phyloP scores from a whole-genome alignment of 352 stramenopile species.

The Phytophthora palmivora region DNA sequence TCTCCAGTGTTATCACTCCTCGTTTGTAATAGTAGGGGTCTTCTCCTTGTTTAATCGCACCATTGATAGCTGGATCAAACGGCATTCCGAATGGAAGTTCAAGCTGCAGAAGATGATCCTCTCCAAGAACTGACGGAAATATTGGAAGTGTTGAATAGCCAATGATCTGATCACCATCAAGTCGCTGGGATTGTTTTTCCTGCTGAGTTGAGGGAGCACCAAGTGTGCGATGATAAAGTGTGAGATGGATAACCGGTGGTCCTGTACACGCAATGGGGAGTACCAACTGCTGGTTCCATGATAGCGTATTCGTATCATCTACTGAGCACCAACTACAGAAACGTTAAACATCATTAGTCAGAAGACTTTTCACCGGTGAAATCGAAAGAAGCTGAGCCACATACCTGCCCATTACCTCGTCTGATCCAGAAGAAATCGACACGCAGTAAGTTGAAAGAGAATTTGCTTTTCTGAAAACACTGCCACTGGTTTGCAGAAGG shows the following conservation, averaged over 20 bases:
- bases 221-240: slow-evolving; percentile 16
- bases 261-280: slow-evolving; percentile 19
- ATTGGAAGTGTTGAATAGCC: slow-evolving; percentile 38
- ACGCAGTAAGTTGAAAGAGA: slow-evolving; percentile 22
- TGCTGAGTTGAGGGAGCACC: neutral
- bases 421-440: slow-evolving; percentile 12
- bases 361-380: neutral
- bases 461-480: slow-evolving; percentile 15
- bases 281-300: slow-evolving; percentile 47
- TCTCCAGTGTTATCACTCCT: slow-evolving; percentile 39
- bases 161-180: slow-evolving; percentile 20
- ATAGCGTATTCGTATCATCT: slow-evolving; percentile 14
- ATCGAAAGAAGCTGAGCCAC: neutral
- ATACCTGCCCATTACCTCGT: slow-evolving; percentile 22
- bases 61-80: neutral
- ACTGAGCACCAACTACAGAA: slow-evolving; percentile 16
- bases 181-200: neutral
- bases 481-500: slow-evolving; percentile 34
- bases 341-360: slow-evolving; percentile 3
- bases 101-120: slow-evolving; percentile 40
- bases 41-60: neutral
- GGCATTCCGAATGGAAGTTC: slow-evolving; percentile 36
- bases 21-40: slow-evolving; percentile 26
- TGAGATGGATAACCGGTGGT: slow-evolving; percentile 34
- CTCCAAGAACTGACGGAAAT: slow-evolving; percentile 27